Evolutionary conservation across 352 stramenopile species (phyloP).

Genomic region (Phytophthora agathidicida): DNA sequence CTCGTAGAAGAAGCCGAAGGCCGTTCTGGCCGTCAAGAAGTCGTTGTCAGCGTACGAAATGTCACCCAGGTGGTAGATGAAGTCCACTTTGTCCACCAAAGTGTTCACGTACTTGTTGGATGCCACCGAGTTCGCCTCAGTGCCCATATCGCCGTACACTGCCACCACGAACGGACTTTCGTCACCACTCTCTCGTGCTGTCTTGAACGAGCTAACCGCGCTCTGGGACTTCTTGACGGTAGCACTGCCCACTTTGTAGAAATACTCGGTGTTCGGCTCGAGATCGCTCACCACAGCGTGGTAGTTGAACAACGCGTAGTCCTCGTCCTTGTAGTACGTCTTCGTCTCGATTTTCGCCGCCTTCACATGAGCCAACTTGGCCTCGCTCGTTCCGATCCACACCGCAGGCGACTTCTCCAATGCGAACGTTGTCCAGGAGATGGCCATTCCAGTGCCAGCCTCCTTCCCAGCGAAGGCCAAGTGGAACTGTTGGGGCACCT

Average conservation of each 20-base stretch:
- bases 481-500: constrained; percentile 54
- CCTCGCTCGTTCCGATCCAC: constrained; percentile 38
- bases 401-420: constrained; percentile 38
- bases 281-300: constrained; percentile 29
- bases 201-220: constrained; percentile 49
- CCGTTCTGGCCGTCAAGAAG: constrained; percentile 26
- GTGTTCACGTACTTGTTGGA: constrained; percentile 36
- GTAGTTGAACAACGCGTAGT: constrained; percentile 48
- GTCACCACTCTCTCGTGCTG: constrained; percentile 38
- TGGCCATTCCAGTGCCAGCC: constrained; percentile 33
- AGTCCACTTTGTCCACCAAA: constrained; percentile 36
- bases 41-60: constrained; percentile 56
- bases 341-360: constrained; percentile 29
- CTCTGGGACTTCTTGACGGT: constrained; percentile 23
- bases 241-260: constrained; percentile 34
- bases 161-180: constrained; percentile 35
- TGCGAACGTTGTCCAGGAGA: constrained; percentile 49
- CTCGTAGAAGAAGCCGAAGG: constrained; percentile 50
- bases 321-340: constrained; percentile 47
- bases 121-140: constrained; percentile 34
- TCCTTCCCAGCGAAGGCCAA: constrained; percentile 47
- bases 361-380: constrained; percentile 22
- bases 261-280: constrained; percentile 30
- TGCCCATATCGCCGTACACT: constrained; percentile 50
- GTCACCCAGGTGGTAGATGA: constrained; percentile 50